Conservation (phyloP, 2,329 filamentous ascomycete genomes). For the Phialemonium atrogriseum region DNA sequence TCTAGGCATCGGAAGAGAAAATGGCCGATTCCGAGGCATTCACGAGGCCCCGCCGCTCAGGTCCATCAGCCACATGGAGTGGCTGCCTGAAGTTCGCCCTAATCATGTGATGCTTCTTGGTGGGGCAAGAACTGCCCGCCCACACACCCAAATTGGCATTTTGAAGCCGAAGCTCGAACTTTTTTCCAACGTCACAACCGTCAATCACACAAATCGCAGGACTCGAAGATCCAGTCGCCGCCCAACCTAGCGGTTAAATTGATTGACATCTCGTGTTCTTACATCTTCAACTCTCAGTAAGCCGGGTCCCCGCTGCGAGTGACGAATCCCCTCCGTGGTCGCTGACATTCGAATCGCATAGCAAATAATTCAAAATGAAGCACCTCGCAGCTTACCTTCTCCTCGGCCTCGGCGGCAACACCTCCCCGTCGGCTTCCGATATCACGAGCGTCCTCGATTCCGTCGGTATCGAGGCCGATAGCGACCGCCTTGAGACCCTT, state of each 20-base stretch:
- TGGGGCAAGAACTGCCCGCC: not conserved
- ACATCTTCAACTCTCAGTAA: slow-evolving; percentile 26
- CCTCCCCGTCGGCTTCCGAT: slow-evolving; percentile 75
- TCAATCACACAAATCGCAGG: slow-evolving; percentile 39
- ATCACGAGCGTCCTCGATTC: slow-evolving; percentile 84
- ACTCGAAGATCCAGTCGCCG: slow-evolving; percentile 99
- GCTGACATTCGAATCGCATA: slow-evolving; percentile 5
- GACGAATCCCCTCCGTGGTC: not conserved
- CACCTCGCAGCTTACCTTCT: slow-evolving; percentile 99
- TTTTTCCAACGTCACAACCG: slow-evolving; percentile 14
- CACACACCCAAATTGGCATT: slow-evolving; percentile 1
- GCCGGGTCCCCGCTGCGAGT: not conserved
- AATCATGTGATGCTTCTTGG: slow-evolving; percentile 2
- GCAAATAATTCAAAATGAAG: slow-evolving; percentile 78
- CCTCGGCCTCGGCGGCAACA: slow-evolving; percentile 87
- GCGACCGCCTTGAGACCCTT: slow-evolving; percentile 77
- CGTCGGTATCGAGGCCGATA: slow-evolving; percentile 90
- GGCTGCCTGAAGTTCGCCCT: slow-evolving; percentile 2
- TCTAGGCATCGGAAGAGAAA: too few species aligned
- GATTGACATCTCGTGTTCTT: slow-evolving; percentile 95
- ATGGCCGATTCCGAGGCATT: not conserved
- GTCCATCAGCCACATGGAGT: not conserved
- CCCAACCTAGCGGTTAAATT: slow-evolving; percentile 94
- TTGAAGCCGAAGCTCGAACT: slow-evolving; percentile 10
- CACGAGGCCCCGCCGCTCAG: not conserved